Base-by-base conservation (phyloP, 2,329 filamentous ascomycete genomes). In the Lecanicillium sp. region DNA sequence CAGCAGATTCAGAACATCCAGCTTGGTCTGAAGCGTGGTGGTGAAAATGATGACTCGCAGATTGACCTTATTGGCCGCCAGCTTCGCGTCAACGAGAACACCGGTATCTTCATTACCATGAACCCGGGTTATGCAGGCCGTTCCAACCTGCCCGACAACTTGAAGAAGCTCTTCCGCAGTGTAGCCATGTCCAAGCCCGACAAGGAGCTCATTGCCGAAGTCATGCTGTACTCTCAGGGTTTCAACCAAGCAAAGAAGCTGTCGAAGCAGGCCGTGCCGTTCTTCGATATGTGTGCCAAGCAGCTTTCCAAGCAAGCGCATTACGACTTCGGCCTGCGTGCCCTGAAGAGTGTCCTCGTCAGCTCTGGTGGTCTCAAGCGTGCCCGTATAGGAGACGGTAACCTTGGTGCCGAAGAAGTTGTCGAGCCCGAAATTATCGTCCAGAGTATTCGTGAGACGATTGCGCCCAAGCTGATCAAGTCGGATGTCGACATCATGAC, bases 1-100 rank as follows among this genome's bases (percentile, higher is more conserved):
- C 93, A 99, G 66, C 94, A 98, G 65, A 95, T 99, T 45, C 93
- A 99, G 63, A 98, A 99, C 63, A 99, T 99, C 53, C 93, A 99
- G 66, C 82, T 97, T 54, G 93, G 94, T 49, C 74, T 99, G 47
- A 90, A 90, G 64, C 89, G 91, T 63, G 84, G 86, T 27, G 84
- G 74, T 7, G 83, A 89, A 48, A 87, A 96, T 58, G 81, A 86
- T 6, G 89, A 87, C 63, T 76, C 89, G 2, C 87, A 96, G 62
- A 97, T 98, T 57, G 93, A 98, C 65, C 75, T 99, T 17, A 87
- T 97, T 46, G 91, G 91, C 41, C 87, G 93, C 48, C 90, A 94
- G 57, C 77, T 98, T 40, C 81, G 78, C 54, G 93, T 99, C 56
- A 94, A 95, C 60, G 77, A 79, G 52, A 95, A 96, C 63, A 97